Percentiles rank a stretch among this genome's conserved stretches.
phyloP scores from a whole-genome alignment of 306 rosid species.

The Rosa rugosa region DNA sequence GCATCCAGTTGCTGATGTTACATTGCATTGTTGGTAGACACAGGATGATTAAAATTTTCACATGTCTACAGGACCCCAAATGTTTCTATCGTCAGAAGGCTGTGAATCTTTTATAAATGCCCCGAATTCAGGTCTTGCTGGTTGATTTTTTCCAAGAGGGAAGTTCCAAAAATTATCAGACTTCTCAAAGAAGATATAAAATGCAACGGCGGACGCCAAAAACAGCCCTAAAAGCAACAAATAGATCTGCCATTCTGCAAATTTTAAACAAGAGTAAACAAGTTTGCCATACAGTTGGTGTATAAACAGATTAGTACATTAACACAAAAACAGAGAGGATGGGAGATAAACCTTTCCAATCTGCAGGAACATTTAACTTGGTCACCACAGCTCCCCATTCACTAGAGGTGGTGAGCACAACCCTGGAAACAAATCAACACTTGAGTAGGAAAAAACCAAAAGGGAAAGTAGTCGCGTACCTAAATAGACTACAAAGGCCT shows the following conservation, averaged over 20 bases:
- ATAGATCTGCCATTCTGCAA: conserved; percentile 99
- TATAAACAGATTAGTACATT: neutral
- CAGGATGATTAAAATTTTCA: conserved; percentile 32
- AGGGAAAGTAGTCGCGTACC: neutral
- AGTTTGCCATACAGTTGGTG: neutral
- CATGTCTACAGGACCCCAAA: conserved; percentile 69
- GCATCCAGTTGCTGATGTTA: neutral
- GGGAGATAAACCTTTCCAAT: conserved; percentile 78
- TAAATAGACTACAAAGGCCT: neutral
- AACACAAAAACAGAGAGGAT: neutral
- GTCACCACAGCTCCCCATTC: conserved; percentile 93
- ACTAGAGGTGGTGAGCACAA: conserved; percentile 67
- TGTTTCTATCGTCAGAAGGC: conserved; percentile 57
- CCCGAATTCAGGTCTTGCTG: conserved; percentile 52
- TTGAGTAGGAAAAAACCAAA: neutral
- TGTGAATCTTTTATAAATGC: conserved; percentile 47
- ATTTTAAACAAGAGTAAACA: conserved; percentile 21
- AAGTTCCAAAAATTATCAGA: conserved; percentile 92
- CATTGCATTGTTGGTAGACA: conserved; percentile 12
- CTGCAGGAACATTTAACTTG: conserved; percentile 83
- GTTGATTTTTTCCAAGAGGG: conserved; percentile 64
- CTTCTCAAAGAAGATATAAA: conserved; percentile 81
- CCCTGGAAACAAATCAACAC: conserved; percentile 47
- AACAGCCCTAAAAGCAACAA: conserved; percentile 69
- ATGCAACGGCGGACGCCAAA: conserved; percentile 65